Base-by-base conservation (phyloP, 2,329 filamentous ascomycete species). In the Cryphonectria radicalis region DNA sequence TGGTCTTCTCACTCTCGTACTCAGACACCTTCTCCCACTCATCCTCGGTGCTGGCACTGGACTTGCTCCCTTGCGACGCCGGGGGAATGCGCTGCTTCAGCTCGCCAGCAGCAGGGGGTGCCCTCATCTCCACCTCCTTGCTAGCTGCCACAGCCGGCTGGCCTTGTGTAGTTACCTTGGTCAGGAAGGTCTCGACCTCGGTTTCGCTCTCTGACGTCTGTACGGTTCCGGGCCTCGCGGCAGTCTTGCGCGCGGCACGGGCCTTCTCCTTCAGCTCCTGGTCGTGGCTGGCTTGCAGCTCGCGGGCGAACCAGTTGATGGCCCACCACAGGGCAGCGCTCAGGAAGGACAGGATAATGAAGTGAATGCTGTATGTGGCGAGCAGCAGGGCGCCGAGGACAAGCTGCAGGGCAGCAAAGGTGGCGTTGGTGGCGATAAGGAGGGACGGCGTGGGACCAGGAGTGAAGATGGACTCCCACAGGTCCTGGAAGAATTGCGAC, bases 1-100 rank as follows among this genome's bases (percentile, higher is more conserved):
- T 88, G 72, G 85, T 84, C 80, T 89, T 89, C 75, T 88, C 87
- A 76, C 85, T 86, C 84, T 90, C 89, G 71, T 86, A 89, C 80
- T 92, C 92, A 32, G 93, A 94, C 4, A 98, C 92, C 85, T 96
- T 97, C 84, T 98, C 95, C 95, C 95, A 98, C 82, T 98, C 95
- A 78, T 95, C 95, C 83, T 98, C 95, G 5, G 95, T 98, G 81
- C 94, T 95, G 28, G 81, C 86, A 67, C 87, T 85, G 63, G 87
- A 90, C 79, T 86, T 88, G 35, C 82, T 84, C 53, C 84, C 85
- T 66, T 82, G 79, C 64, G 80, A 76, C 62, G 76, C 74, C 69
- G 63, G 73, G 79, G 83, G 76, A 77, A 80, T 71, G 32, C 67
- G 83, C 66, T 84, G 84, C 81, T 87, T 89, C 74, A 89, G 78